Base-by-base conservation (phyloP, 345 rosid species). In the Noccaea caerulescens region DNA sequence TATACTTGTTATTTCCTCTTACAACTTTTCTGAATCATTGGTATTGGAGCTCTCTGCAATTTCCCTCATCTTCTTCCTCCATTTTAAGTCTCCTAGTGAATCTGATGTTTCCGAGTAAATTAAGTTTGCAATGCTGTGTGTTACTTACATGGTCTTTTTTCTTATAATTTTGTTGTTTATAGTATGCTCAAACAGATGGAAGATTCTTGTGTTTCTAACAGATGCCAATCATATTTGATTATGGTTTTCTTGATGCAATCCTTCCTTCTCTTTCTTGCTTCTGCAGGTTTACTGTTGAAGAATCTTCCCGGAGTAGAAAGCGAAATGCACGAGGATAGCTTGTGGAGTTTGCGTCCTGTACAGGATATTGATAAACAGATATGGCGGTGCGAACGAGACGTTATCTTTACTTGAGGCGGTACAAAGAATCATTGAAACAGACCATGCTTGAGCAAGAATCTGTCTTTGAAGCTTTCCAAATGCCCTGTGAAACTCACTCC, bases 361-460 rank as follows among this genome's bases (percentile, higher is more conserved):
- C 58, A 72, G 23, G 55, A 58, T 56, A 63, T 33, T 66, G 82
- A 73, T 58, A 58, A 36, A 43, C 53, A 73, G 72, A 65, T 72
- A 47, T 54, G 32, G 20, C 58, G 32, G 8, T 2, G 37, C 14
- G 38, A 43, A 72, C 70, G 75, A 51, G 18, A n/a, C 70, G 14
- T 43, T 59, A 38, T 60, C 72, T 55, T 52, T 70, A 75, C 52
- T 33, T 75, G 46, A 63, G 61, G 10, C 63, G 8, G 58, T 59
- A 10, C 62, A 83, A 82, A 69, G 84, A 72, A 43, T 7, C 61
- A 32, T 3, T 83, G 33, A 79, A 73, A 76, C 81, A 82, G 56
- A 82, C 76, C 63, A 86, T 82, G 75, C 84, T 86, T 42, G 77
- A 64, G 45, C 90, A 86, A 20, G 87, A 82, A 69, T 80, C 83